phyloP scores from a whole-genome alignment of 2,329 filamentous ascomycete genomes.

The Nothomitra cinnamomea region DNA sequence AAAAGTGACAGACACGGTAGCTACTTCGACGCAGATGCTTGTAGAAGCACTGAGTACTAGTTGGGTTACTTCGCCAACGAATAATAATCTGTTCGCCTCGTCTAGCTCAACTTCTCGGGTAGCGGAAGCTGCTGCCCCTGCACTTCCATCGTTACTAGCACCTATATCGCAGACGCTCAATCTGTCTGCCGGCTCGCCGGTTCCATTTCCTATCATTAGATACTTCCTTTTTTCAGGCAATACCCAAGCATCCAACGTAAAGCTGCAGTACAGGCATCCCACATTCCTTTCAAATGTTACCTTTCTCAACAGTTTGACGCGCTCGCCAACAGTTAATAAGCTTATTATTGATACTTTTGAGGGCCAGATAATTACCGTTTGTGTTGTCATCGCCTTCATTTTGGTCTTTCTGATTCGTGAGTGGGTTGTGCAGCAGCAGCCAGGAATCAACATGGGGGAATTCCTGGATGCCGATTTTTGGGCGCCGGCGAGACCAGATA shows the following conservation, averaged over 20 bases:
- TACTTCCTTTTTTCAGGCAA: neutral
- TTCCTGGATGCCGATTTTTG: constrained; percentile 2
- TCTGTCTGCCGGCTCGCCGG: constrained; percentile 26
- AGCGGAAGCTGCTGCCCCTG: constrained; percentile 7
- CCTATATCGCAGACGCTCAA: constrained; percentile 20
- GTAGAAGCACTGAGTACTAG: neutral
- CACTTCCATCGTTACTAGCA: constrained; percentile 19
- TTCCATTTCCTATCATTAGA: constrained; percentile 24
- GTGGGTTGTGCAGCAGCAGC: constrained; percentile 97
- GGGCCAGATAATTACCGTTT: constrained; percentile 80
- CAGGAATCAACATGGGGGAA: constrained; percentile 62
- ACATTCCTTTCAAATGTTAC: constrained; percentile 41
- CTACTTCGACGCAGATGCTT: neutral
- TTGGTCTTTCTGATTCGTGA: constrained; percentile 92
- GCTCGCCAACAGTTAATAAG: constrained; percentile 56
- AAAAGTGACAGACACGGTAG: neutral
- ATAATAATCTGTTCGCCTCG: neutral
- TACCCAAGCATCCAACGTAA: neutral
- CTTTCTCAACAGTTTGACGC: constrained; percentile 39
- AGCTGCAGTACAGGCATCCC: constrained; percentile 12
- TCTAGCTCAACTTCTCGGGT: neutral
- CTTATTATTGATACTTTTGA: constrained; percentile 71
- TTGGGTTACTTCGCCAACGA: neutral
- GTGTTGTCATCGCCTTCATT: constrained; percentile 88
- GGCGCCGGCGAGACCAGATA: neutral